Evolutionary conservation across 2,329 filamentous ascomycete species (phyloP).

Genomic region (Exophiala dermatitidis): DNA sequence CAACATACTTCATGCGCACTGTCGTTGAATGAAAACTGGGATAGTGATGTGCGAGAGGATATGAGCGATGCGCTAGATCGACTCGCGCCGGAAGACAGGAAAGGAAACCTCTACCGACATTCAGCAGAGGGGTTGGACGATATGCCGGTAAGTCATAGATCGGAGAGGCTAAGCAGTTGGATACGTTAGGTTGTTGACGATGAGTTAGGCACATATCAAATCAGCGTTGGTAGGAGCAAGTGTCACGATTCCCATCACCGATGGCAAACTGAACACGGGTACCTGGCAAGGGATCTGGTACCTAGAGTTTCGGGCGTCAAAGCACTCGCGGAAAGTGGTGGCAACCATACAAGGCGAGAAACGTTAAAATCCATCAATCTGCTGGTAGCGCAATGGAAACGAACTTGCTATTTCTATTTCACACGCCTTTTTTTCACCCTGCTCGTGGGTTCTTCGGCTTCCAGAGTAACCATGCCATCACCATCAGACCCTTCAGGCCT

Average conservation of each 20-base stretch:
- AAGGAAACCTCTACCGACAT: slow-evolving; percentile 74
- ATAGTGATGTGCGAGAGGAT: slow-evolving; percentile 76
- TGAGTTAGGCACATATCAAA: slow-evolving; percentile 75
- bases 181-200: slow-evolving; percentile 1
- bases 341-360: slow-evolving; percentile 91
- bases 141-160: slow-evolving; percentile 63
- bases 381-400: background rate
- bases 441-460: slow-evolving; percentile 16
- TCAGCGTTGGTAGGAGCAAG: slow-evolving; percentile 81
- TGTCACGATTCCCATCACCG: slow-evolving; percentile 80
- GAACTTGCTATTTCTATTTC: background rate
- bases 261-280: slow-evolving; percentile 66
- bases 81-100: slow-evolving; percentile 74
- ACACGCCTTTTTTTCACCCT: background rate
- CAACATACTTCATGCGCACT: slow-evolving; percentile 93
- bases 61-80: slow-evolving; percentile 92
- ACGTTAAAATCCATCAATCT: slow-evolving; percentile 16
- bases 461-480: slow-evolving; percentile 37
- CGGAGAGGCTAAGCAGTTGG: background rate
- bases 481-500: slow-evolving; percentile 35
- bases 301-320: slow-evolving; percentile 72
- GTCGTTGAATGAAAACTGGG: slow-evolving; percentile 87
- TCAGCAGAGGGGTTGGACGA: slow-evolving; percentile 82
- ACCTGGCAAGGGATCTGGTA: slow-evolving; percentile 77
- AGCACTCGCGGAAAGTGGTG: slow-evolving; percentile 73